Conservation (phyloP, 208 protist species). For the Leishmania arabica region DNA sequence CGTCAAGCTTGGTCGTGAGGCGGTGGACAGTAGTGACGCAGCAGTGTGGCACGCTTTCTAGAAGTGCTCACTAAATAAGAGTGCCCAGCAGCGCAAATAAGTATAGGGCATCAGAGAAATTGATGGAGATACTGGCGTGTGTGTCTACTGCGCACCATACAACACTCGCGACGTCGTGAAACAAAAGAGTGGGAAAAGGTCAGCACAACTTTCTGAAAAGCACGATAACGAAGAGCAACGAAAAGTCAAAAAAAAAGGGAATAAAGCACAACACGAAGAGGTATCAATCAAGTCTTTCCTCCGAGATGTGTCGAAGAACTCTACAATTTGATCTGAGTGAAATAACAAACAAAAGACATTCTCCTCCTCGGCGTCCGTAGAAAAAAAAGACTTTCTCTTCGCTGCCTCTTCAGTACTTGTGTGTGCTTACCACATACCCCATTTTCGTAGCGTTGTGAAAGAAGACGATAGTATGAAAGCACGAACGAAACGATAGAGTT, state of each 20-base stretch:
- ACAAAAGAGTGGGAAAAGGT: not conserved
- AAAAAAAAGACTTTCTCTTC: not conserved
- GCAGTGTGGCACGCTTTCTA: not conserved
- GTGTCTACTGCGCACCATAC: not conserved
- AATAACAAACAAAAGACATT: not conserved
- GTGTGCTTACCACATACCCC: not conserved
- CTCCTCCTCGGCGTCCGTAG: not conserved
- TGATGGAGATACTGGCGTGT: not conserved
- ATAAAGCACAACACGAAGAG: not conserved
- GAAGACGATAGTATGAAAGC: slow-evolving; percentile 10
- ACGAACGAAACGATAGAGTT: slow-evolving; percentile 1
- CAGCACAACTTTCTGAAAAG: slow-evolving; percentile 2
- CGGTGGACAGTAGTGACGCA: not conserved
- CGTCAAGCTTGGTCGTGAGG: slow-evolving; percentile 2
- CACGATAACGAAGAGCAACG: slow-evolving; percentile 10
- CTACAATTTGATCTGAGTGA: not conserved
- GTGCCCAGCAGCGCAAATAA: not conserved
- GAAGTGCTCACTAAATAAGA: not conserved
- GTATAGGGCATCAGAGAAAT: slow-evolving; percentile 9
- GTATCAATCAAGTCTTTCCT: slow-evolving; percentile 14
- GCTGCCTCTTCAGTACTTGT: not conserved
- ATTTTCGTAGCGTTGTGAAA: not conserved
- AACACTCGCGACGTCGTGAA: not conserved
- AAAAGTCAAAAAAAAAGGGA: not conserved
- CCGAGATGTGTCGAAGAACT: slow-evolving; percentile 6